A percentile compares a stretch with the other conserved stretches of the same genome.
Evolutionary conservation across 2,329 filamentous ascomycete genomes (phyloP).

Genomic region (Epichloe elymi): DNA sequence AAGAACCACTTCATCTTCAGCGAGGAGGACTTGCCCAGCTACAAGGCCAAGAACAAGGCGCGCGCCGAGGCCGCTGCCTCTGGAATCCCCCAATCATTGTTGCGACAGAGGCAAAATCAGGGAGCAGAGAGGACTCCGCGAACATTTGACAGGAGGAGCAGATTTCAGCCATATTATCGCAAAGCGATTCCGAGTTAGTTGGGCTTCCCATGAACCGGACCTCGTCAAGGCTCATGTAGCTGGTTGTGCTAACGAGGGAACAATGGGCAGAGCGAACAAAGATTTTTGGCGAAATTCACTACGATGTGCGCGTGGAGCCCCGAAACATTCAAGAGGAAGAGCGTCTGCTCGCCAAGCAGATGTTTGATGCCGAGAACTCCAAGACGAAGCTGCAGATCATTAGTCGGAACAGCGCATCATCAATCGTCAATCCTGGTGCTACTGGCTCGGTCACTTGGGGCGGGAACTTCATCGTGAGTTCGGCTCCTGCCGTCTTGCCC

Average conservation of each 20-base stretch:
- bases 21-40: slow-evolving; percentile 70
- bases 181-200: slow-evolving; percentile 63
- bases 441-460: slow-evolving; percentile 24
- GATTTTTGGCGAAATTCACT: slow-evolving; percentile 56
- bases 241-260: slow-evolving; percentile 10
- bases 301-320: slow-evolving; percentile 65
- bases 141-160: slow-evolving; percentile 30
- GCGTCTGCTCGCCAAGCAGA: slow-evolving; percentile 46
- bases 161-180: slow-evolving; percentile 48
- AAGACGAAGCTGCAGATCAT: slow-evolving; percentile 38
- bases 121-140: slow-evolving; percentile 23
- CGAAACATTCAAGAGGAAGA: slow-evolving; percentile 59
- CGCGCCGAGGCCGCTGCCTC: slow-evolving; percentile 42
- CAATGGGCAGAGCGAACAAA: slow-evolving; percentile 58
- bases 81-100: slow-evolving; percentile 45
- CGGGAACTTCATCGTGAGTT: slow-evolving; percentile 44
- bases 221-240: background rate
- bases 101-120: slow-evolving; percentile 25
- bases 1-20: slow-evolving; percentile 86
- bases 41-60: slow-evolving; percentile 34
- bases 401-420: slow-evolving; percentile 34
- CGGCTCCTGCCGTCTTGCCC: background rate
- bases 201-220: background rate
- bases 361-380: slow-evolving; percentile 33
- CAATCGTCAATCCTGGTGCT: slow-evolving; percentile 43